Base-by-base conservation (phyloP, 177 flowering plant genomes). In the Vitis hybrid region DNA sequence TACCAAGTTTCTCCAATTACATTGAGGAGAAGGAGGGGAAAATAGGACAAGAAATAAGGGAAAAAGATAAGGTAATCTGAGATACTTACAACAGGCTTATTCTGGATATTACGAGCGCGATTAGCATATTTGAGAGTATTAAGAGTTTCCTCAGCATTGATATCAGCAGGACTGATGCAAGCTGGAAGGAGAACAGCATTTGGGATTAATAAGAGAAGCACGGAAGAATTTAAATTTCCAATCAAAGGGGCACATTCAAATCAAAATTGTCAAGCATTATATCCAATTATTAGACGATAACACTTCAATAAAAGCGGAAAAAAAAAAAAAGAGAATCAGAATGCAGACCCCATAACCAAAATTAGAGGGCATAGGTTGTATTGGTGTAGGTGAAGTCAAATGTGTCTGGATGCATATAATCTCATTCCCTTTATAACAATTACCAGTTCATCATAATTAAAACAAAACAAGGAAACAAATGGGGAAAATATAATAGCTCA, bases 131-230 rank as follows among this genome's bases (percentile, higher is more conserved):
- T 96, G 30, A 96, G 85, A 65, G 99, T 93, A 85, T 96, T 96
- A 1, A 96, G 91, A 68, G 97, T 96, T 84, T 96, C 99, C 83
- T 96, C 99, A 21, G 90, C 97, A 83, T 96, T 96, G 62, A 96
- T 96, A 83, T 96, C 99, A 69, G 99, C 99, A 54, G 99, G 99
- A 82, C 99, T 96, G 64, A 96, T 91, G 82, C 99, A 95, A 46
- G 99, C 99, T 95, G 90, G 69, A 77, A 74, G 69, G 68, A 55
- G 56, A 24, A 66, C 13, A 56, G 51, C 13, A 35, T 60, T 49
- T 4, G 13, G 27, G 55, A 10, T 18, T 66, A 27, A 2, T 32
- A 11, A 32, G 5, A 15, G 11, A 55, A 32, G 52, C 5, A 49
- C 11, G 15, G 56, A 52, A 54, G 51, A 19, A 6, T 40, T 17